Base-by-base conservation (phyloP, 352 stramenopile species). In the Pythium scleroteichum region DNA sequence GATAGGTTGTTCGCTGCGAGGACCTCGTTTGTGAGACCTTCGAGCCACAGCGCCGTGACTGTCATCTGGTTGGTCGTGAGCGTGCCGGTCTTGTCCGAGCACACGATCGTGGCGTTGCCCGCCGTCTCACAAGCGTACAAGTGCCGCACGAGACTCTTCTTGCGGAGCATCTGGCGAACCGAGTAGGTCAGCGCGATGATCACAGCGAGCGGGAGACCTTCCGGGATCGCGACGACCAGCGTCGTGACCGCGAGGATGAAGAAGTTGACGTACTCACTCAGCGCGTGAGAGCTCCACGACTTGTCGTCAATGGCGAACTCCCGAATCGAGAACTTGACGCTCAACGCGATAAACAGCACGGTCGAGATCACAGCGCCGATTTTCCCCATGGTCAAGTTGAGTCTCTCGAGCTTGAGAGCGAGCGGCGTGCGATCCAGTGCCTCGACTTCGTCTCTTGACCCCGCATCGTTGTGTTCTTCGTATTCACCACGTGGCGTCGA, bases 81-180 rank as follows among this genome's bases (percentile, higher is more conserved):
- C 20, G 95, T 99, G 58, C 95, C 95, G 0, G 95, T 99, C 73
- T 97, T 98, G 75, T 98, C 95, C 1, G 90, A 96, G 61, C 92
- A 99, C 69, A 99, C 98, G 10, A 94, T 98, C 1, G 95, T 99
- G 10, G 95, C 95, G 72, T 94, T 98, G 27, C 96, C 95, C 76
- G 98, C 97, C 1, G 96, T 99, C 76, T 99, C 97, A 71, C 95
- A 98, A 10, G 95, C 96, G 41, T 95, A 83, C 50, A 99, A 72
- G 53, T 98, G 88, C 48, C 96, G 96, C 26, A 99, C 97, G 22
- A 99, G 83, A 73, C 98, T 98, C 65, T 98, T 90, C 59, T 98
- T 94, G 53, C 88, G 85, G 58, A 97, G 95, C 95, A 99, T 99
- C 63, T 98, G 95, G 32, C 92, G 92, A 9, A 94, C 97, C 3